Conservation (phyloP, 2,329 filamentous ascomycete genomes). For the Trichoderma endophyticum region DNA sequence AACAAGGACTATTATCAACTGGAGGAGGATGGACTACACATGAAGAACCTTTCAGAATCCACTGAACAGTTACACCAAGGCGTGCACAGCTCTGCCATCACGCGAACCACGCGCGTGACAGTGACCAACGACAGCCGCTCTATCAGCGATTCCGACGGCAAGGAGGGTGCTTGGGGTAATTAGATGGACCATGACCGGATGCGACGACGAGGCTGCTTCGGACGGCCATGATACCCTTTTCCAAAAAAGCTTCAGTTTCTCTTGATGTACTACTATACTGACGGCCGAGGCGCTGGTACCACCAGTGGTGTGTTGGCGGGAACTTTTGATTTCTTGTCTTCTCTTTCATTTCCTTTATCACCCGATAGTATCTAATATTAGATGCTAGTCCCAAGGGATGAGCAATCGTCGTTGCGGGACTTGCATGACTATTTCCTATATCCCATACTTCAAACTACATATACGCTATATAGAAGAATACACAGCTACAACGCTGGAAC, state of each 20-base stretch:
- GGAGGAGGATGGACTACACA: background rate
- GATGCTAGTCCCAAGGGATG: background rate
- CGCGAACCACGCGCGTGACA: background rate
- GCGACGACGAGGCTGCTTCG: background rate
- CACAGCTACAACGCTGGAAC: background rate
- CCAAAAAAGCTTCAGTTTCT: no score
- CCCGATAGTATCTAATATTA: background rate
- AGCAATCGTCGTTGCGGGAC: background rate
- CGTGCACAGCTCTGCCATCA: background rate
- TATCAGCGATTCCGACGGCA: background rate
- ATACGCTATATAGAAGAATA: background rate
- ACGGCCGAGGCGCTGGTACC: background rate
- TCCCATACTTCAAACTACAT: background rate
- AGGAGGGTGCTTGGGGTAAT: background rate
- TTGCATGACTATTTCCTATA: background rate
- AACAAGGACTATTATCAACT: slow-evolving; percentile 8
- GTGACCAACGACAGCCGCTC: slow-evolving; percentile 9
- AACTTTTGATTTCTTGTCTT: background rate
- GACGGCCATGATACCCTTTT: background rate
- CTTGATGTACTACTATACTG: background rate
- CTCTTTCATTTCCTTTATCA: background rate
- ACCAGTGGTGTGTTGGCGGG: background rate
- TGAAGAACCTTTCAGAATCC: background rate
- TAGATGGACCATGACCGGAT: background rate
- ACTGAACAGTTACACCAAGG: background rate